Conservation (phyloP, 805 yeast species). For the Trichomonascus vanleenenianus region DNA sequence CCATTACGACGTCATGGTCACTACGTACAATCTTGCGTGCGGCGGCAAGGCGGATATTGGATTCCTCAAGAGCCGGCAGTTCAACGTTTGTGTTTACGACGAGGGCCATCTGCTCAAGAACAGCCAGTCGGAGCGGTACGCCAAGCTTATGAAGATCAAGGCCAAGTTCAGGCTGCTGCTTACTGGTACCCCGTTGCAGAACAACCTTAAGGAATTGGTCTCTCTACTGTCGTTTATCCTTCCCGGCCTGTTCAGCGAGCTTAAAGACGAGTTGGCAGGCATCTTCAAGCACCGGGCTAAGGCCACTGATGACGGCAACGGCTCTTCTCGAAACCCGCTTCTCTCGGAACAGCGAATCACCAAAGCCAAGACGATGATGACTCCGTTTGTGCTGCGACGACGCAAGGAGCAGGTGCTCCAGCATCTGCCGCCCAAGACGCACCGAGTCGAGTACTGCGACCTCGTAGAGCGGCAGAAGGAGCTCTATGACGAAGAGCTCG, state of each 20-base stretch:
- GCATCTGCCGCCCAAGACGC: slow-evolving; percentile 75
- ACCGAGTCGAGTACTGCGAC: slow-evolving; percentile 56
- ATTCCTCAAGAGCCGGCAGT: slow-evolving; percentile 64
- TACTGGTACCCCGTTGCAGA: slow-evolving; percentile 97
- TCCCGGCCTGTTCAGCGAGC: slow-evolving; percentile 73
- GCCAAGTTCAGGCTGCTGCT: slow-evolving; percentile 80
- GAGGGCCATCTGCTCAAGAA: slow-evolving; percentile 98
- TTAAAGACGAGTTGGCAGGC: slow-evolving; percentile 71
- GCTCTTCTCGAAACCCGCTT: slow-evolving; percentile 62
- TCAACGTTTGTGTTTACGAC: slow-evolving; percentile 87
- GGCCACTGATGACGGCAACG: slow-evolving; percentile 36
- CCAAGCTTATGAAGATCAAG: slow-evolving; percentile 72
- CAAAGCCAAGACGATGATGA: slow-evolving; percentile 96
- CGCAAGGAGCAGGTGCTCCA: slow-evolving; percentile 86
- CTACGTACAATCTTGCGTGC: slow-evolving; percentile 88
- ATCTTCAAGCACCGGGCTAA: slow-evolving; percentile 84
- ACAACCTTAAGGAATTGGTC: slow-evolving; percentile 82
- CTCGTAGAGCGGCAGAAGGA: slow-evolving; percentile 45
- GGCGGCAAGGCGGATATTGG: slow-evolving; percentile 77
- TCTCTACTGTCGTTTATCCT: slow-evolving; percentile 85
- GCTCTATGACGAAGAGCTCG: slow-evolving; percentile 57
- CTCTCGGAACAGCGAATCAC: slow-evolving; percentile 85
- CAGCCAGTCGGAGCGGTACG: slow-evolving; percentile 78
- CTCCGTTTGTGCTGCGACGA: slow-evolving; percentile 91
- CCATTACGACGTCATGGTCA: slow-evolving; percentile 79